Conservation (phyloP, 192 early-diverging fungal species). For the Rhizoclosmatium globosum region DNA sequence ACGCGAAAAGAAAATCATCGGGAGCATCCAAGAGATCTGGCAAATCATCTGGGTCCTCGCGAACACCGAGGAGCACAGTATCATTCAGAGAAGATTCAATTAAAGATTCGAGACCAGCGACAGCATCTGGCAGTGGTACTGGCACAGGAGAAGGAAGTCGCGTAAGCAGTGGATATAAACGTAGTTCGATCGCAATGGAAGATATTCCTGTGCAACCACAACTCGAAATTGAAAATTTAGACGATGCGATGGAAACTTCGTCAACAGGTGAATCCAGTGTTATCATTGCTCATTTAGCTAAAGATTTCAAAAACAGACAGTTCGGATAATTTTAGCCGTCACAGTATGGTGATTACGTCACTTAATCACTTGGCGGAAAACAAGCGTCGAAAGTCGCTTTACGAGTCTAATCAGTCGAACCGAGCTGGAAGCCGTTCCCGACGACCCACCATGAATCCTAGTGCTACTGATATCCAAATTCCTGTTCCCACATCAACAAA, state of each 20-base stretch:
- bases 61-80: neutral
- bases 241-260: neutral
- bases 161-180: neutral
- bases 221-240: neutral
- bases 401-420: neutral
- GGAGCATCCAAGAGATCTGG: neutral
- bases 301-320: neutral
- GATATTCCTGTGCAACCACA: neutral
- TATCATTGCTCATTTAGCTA: neutral
- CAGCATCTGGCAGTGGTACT: neutral
- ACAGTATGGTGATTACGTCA: slow-evolving; percentile 46
- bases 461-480: slow-evolving; percentile 17
- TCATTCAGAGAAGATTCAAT: neutral
- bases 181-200: neutral
- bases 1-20: neutral
- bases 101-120: neutral
- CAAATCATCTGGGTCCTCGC: neutral
- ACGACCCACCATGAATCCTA: neutral
- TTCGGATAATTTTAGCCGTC: slow-evolving; percentile 5
- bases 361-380: slow-evolving; percentile 39
- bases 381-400: slow-evolving; percentile 30
- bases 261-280: neutral
- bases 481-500: neutral
- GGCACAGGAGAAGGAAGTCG: neutral
- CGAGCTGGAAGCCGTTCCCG: neutral